Evolutionary conservation across 2,329 filamentous ascomycete species (phyloP).

Genomic region (Ceratocystis colombiana): DNA sequence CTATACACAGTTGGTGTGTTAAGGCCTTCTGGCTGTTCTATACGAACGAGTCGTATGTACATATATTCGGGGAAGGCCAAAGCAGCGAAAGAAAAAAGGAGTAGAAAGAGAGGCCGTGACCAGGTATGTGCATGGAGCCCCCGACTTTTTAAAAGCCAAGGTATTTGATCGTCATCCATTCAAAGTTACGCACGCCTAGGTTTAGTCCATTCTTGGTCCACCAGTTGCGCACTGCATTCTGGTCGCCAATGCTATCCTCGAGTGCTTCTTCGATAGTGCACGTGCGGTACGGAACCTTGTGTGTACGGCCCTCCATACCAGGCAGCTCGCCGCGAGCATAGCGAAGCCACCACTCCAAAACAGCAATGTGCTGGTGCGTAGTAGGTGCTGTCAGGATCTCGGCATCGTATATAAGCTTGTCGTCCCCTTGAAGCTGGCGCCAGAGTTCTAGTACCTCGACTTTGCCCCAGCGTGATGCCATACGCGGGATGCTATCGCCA

Average conservation of each 20-base stretch:
- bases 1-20: not conserved
- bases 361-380: constrained; percentile 70
- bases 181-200: constrained; percentile 68
- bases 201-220: constrained; percentile 81
- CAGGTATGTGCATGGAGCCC: not conserved
- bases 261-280: constrained; percentile 93
- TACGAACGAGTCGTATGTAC: not conserved
- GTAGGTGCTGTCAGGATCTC: constrained; percentile 80
- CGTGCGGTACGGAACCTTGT: constrained; percentile 82
- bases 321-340: constrained; percentile 49
- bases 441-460: constrained; percentile 76
- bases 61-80: not conserved
- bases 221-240: constrained; percentile 68
- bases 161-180: constrained; percentile 78
- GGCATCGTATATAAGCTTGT: constrained; percentile 62
- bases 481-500: constrained; percentile 70
- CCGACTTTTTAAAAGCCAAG: constrained; percentile 37
- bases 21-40: not conserved
- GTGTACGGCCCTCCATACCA: constrained; percentile 44
- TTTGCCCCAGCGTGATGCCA: constrained; percentile 75
- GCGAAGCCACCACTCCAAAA: constrained; percentile 86
- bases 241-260: constrained; percentile 70
- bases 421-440: constrained; percentile 58
- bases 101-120: not conserved
- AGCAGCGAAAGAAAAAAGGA: not conserved